Evolutionary conservation across 2,329 filamentous ascomycete species (phyloP), one percentile per base, ranked within the genome.

Genomic region (Trichoderma sp.): DNA sequence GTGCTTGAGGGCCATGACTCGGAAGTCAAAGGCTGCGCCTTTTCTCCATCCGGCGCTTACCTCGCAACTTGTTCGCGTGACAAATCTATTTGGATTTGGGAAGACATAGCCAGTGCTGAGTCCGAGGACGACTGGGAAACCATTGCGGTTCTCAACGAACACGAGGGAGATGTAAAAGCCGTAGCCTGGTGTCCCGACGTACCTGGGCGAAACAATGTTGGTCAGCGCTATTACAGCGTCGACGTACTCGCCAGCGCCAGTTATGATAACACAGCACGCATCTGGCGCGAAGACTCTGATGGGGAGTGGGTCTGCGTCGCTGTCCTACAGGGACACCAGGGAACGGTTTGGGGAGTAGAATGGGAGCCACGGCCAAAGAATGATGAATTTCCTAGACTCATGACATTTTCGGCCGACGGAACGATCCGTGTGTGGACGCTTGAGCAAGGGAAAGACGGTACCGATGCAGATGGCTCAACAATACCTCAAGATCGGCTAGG

Each of bases 31-130:
- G 85, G 88, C 34, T 89, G 95, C 74, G 86, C 88, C 2, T 97
- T 94, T 83, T 90, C 88, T 20, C 90, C 93, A 0, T 89, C 88
- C 0, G 93, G 93, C 1, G 89, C 92, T 73, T 91, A 94, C 76
- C 87, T 99, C 5, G 96, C 96, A 6, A 98, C 95, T 0, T 98
- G 95, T 81, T 93, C 90, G 68, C 88, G 96, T 63, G 96, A 99
- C 80, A 98, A 98, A 84, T 92, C 90, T 17, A 93, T 98, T 20
- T 99, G 96, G 96, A 93, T 99, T 76, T 99, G 96, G 96, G 96
- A 99, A 82, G 96, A 98, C 80, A 88, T 98, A 68, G 88, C 88
- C 50, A 82, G 83, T 9, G 83, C 84, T 70, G 91, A 93, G 75
- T 92, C 91, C 17, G 95, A 97, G 70, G 95, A 97, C 80, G 96